Evolutionary conservation across 1,284 basidiomycete genomes (phyloP).

Genomic region (Mycena citricolor): DNA sequence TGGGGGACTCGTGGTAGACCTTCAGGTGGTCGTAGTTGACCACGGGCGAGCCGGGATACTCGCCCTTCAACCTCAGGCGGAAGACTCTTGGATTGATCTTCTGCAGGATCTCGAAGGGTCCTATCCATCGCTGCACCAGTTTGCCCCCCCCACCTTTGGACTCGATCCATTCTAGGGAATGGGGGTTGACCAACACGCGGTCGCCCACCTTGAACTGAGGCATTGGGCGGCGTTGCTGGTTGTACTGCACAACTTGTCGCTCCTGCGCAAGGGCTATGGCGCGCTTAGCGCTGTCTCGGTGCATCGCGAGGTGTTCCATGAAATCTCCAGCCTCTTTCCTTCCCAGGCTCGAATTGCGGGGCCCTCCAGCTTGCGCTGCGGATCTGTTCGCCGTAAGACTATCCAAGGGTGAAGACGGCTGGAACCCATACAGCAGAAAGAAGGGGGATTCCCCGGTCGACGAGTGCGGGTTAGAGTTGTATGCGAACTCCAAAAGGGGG

Average conservation of each 20-base stretch:
- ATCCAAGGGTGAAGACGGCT: slow-evolving; percentile 8
- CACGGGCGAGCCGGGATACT: not conserved
- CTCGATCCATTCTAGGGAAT: slow-evolving; percentile 13
- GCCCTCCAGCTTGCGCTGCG: not conserved
- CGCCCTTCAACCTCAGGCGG: slow-evolving; percentile 1
- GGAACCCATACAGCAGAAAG: slow-evolving; percentile 22
- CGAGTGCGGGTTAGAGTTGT: slow-evolving; percentile 30
- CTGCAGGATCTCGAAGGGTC: slow-evolving; percentile 5
- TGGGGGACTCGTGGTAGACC: slow-evolving; percentile 1
- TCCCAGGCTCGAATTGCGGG: not conserved
- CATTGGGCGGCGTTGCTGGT: not conserved
- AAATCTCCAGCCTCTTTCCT: slow-evolving; percentile 1
- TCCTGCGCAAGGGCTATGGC: slow-evolving; percentile 4
- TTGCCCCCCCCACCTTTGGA: not conserved
- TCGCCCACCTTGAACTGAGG: not conserved
- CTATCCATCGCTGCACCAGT: slow-evolving; percentile 2
- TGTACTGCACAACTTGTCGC: slow-evolving; percentile 4
- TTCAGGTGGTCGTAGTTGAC: slow-evolving; percentile 4
- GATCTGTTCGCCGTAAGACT: not conserved
- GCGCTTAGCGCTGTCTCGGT: not conserved
- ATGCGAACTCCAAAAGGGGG: slow-evolving; percentile 32
- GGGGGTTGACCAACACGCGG: slow-evolving; percentile 4
- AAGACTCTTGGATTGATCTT: slow-evolving; percentile 1
- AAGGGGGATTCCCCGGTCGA: slow-evolving; percentile 27
- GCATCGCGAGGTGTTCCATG: not conserved